Conservation (phyloP, 805 yeast genomes). For the Candida arabinofermentans region DNA sequence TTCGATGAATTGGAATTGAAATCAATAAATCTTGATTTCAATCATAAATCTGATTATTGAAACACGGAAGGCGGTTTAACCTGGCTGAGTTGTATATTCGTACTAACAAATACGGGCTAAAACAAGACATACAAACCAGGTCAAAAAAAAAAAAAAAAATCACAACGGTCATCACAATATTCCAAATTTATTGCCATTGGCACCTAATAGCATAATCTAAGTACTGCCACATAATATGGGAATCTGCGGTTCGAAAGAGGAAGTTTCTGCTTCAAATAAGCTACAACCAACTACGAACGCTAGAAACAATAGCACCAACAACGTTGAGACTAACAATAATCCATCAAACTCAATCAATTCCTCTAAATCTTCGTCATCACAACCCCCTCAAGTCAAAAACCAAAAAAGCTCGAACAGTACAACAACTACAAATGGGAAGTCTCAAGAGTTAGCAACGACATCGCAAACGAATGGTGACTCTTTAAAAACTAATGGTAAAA, state of each 20-base stretch:
- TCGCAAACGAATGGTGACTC: neutral
- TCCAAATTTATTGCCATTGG: too few species aligned
- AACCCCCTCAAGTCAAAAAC: neutral
- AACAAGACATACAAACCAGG: too few species aligned
- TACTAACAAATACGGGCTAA: too few species aligned
- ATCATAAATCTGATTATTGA: too few species aligned
- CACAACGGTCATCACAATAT: too few species aligned
- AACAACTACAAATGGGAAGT: neutral
- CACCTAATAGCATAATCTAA: too few species aligned
- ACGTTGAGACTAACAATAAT: neutral
- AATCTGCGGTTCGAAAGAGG: conserved; percentile 26
- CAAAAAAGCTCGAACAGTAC: neutral
- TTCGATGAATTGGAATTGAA: too few species aligned
- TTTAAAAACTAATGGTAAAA: neutral
- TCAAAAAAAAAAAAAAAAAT: too few species aligned
- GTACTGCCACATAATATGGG: conserved; percentile 19
- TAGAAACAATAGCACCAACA: too few species aligned
- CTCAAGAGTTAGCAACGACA: neutral
- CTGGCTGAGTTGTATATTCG: too few species aligned
- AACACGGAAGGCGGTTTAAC: too few species aligned
- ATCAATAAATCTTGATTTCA: too few species aligned
- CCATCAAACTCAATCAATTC: neutral
- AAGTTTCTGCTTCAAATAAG: neutral
- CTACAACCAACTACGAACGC: neutral
- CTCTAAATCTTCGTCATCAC: neutral